These are phyloP conservation scores for Lecanicillium sp. DNA, from an alignment of 2,329 filamentous ascomycete genomes.

Conservation along the genomic window DNA sequence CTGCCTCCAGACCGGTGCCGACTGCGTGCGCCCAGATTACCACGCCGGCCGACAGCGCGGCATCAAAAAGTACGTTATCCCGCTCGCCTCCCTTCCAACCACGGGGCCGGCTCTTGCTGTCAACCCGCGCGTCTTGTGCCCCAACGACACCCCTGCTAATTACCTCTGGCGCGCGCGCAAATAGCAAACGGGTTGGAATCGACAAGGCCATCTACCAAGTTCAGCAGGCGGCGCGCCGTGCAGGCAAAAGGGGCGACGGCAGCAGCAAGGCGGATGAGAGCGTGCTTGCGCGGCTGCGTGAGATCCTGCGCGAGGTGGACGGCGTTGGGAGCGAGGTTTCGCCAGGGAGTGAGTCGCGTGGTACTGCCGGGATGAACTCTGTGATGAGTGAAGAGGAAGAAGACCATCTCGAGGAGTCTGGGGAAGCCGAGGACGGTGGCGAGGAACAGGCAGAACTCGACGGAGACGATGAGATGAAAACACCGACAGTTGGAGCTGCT, in stretches of 20 bases:
- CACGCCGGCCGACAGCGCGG: constrained; percentile 69
- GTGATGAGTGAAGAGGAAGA: constrained; percentile 26
- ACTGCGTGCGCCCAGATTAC: constrained; percentile 67
- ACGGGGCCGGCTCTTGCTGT: background rate
- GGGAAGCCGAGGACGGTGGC: background rate
- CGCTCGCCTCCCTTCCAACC: background rate
- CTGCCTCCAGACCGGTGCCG: constrained; percentile 50
- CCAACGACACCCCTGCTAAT: constrained; percentile 13
- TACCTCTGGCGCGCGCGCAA: background rate
- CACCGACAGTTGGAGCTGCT: background rate
- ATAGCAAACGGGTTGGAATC: constrained; percentile 66
- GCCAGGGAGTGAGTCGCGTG: constrained; percentile 15
- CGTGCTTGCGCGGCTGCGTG: constrained; percentile 38
- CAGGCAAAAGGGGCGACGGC: constrained; percentile 33
- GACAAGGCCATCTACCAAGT: constrained; percentile 71
- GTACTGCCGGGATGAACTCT: constrained; percentile 16
- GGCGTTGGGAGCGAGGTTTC: constrained; percentile 16
- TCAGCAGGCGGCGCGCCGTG: constrained; percentile 59
- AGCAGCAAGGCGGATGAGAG: constrained; percentile 38
- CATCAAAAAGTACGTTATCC: constrained; percentile 58
- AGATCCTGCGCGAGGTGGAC: constrained; percentile 30
- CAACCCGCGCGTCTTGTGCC: too few species aligned
- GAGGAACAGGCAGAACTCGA: constrained; percentile 28
- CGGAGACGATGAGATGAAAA: constrained; percentile 19
- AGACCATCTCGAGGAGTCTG: too few species aligned